Evolutionary conservation across 2,329 filamentous ascomycete genomes (phyloP).

Genomic region (Calonectria pteridis): DNA sequence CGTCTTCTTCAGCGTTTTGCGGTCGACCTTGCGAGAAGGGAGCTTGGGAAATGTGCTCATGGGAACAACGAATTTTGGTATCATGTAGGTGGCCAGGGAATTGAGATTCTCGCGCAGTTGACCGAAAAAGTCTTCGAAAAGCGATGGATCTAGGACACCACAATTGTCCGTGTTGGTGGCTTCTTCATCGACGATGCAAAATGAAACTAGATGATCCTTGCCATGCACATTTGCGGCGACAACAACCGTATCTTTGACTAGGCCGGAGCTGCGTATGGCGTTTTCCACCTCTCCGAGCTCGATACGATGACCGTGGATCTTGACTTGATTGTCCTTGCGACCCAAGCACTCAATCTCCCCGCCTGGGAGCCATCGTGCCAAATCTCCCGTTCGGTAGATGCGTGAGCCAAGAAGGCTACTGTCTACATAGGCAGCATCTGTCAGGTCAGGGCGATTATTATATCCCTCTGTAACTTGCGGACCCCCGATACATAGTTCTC

Average conservation of each 20-base stretch:
- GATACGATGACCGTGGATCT: slow-evolving; percentile 44
- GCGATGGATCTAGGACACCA: neutral
- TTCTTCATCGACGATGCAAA: neutral
- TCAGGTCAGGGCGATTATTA: slow-evolving; percentile 27
- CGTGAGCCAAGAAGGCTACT: slow-evolving; percentile 1
- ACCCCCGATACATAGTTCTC: slow-evolving; percentile 35
- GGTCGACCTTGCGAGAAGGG: slow-evolving; percentile 44
- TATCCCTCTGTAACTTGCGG: slow-evolving; percentile 33
- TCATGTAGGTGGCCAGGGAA: slow-evolving; percentile 43
- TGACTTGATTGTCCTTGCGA: slow-evolving; percentile 44
- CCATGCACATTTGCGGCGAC: slow-evolving; percentile 11
- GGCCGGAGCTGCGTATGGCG: neutral
- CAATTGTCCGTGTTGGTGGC: neutral
- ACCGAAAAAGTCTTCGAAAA: neutral
- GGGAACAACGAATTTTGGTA: slow-evolving; percentile 42
- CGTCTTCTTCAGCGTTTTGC: slow-evolving; percentile 34
- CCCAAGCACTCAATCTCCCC: slow-evolving; percentile 36
- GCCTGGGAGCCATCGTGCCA: slow-evolving; percentile 32
- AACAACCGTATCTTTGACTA: slow-evolving; percentile 16
- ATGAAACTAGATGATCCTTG: slow-evolving; percentile 11
- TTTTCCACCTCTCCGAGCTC: slow-evolving; percentile 46
- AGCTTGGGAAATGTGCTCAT: slow-evolving; percentile 38
- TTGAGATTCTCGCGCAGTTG: neutral
- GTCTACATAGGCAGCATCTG: slow-evolving; percentile 20
- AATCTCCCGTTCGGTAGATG: slow-evolving; percentile 35